Conservation (phyloP, 495 filamentous ascomycete species). For the Hamigera avellanea region DNA sequence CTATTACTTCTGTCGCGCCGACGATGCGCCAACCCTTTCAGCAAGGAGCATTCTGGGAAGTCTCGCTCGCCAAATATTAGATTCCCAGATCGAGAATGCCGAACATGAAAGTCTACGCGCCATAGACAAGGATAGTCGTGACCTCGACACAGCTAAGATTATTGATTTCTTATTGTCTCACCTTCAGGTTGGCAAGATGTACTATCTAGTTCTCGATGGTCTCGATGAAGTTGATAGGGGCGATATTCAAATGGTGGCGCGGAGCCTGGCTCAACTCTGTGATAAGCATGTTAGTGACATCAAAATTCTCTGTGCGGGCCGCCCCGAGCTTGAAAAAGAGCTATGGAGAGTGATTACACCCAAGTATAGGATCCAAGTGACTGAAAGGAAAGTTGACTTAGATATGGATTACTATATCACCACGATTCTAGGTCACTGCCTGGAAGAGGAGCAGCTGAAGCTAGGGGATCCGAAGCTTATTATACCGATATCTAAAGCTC, state of each 20-base stretch:
- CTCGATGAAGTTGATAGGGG: slow-evolving; percentile 9
- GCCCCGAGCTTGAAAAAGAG: slow-evolving; percentile 5
- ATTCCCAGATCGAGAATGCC: slow-evolving; percentile 4
- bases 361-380: slow-evolving; percentile 1
- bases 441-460: neutral
- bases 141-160: slow-evolving; percentile 3
- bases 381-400: slow-evolving; percentile 2
- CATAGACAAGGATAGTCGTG: slow-evolving; percentile 1
- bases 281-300: neutral
- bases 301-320: slow-evolving; percentile 5
- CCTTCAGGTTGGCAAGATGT: slow-evolving; percentile 3
- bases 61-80: slow-evolving; percentile 9
- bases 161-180: slow-evolving; percentile 5
- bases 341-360: neutral
- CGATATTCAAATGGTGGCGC: neutral
- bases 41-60: slow-evolving; percentile 10
- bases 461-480: slow-evolving; percentile 4
- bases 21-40: slow-evolving; percentile 7
- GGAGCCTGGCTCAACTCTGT: neutral
- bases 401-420: slow-evolving; percentile 14
- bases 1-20: slow-evolving; percentile 12
- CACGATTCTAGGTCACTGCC: slow-evolving; percentile 1
- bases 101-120: slow-evolving; percentile 3
- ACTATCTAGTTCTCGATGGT: slow-evolving; percentile 12
- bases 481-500: slow-evolving; percentile 3